Percentiles rank a stretch among this genome's conserved stretches.
Evolutionary conservation across 768 basidiomycete species (phyloP).

Genomic region (Lactifluus piperatus): DNA sequence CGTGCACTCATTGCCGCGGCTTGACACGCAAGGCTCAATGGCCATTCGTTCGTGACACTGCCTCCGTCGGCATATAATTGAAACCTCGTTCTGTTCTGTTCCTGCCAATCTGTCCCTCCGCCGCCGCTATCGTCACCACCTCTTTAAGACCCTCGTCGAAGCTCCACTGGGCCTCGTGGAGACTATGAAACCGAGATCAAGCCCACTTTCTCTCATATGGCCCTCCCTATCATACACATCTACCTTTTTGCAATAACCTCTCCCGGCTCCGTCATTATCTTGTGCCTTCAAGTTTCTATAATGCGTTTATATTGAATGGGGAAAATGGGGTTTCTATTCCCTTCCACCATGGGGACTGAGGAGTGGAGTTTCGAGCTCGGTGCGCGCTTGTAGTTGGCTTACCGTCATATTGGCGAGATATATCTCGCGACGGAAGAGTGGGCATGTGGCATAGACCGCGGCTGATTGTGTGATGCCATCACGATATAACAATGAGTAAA

Average conservation of each 20-base stretch:
- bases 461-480: not conserved
- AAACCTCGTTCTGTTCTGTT: not conserved
- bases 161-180: not conserved
- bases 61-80: too few relatives aligned
- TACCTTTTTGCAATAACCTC: not conserved
- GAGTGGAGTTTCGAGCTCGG: not conserved
- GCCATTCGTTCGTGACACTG: too few relatives aligned
- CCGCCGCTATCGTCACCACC: not conserved
- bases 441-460: not conserved
- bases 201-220: not conserved
- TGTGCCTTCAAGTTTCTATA: not conserved
- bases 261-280: not conserved
- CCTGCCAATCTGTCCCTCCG: not conserved
- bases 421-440: too few relatives aligned
- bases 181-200: not conserved
- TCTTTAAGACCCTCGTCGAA: not conserved
- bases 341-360: not conserved
- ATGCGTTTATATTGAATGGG: too few relatives aligned
- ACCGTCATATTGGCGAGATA: not conserved
- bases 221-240: not conserved
- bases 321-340: too few relatives aligned
- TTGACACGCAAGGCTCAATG: not conserved
- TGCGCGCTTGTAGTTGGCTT: not conserved
- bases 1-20: too few relatives aligned
- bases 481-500: too few relatives aligned